These are phyloP conservation scores for Sporothrix protearum DNA, from an alignment of 2,329 filamentous ascomycete genomes.

Conservation along the genomic window DNA sequence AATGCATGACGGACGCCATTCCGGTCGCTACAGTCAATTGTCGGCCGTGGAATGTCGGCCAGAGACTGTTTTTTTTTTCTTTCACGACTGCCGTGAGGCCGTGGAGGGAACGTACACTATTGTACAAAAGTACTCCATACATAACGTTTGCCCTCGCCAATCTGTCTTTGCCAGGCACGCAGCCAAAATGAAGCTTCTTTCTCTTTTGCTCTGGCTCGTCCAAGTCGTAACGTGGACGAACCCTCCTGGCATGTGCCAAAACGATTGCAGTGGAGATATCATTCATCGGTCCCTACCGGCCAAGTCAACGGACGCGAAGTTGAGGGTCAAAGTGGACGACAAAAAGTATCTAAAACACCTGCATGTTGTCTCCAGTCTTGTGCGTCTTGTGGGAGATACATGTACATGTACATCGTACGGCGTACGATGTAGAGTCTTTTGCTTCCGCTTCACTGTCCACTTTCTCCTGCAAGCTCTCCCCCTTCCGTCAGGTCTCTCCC, in stretches of 20 bases:
- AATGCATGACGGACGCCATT: slow-evolving; percentile 4
- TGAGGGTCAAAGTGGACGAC: background rate
- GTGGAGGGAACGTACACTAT: no score
- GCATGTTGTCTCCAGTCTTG: background rate
- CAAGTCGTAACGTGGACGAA: background rate
- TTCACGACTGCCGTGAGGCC: background rate
- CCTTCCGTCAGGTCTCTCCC: background rate
- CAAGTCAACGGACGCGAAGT: background rate
- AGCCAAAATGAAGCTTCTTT: slow-evolving; percentile 14
- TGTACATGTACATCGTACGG: no score
- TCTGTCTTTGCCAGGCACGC: background rate
- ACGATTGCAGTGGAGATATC: background rate
- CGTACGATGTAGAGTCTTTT: background rate
- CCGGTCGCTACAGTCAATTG: background rate
- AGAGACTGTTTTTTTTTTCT: background rate
- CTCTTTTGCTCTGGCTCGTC: background rate
- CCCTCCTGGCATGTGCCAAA: background rate
- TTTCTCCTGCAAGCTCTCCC: background rate
- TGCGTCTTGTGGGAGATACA: no score
- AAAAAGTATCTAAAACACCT: slow-evolving; percentile 3
- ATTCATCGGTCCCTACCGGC: background rate
- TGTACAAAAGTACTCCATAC: background rate
- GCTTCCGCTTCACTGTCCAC: background rate
- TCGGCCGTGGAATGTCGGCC: background rate
- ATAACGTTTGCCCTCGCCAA: background rate